Evolutionary conservation across 768 basidiomycete species (phyloP).

Genomic region (Xerocomellus amylosporus): DNA sequence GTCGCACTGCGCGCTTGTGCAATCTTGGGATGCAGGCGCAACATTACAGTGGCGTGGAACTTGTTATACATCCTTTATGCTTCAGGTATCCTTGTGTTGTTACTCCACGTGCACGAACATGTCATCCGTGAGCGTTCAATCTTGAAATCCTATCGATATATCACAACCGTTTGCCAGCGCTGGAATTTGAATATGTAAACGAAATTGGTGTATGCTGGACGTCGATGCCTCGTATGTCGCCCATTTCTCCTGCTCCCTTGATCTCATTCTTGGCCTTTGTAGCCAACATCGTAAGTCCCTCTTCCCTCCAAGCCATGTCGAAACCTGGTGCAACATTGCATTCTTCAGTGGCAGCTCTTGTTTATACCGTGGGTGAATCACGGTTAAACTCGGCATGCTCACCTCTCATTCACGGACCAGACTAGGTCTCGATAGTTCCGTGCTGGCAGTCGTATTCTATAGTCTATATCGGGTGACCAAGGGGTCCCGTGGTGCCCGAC

Average conservation of each 20-base stretch:
- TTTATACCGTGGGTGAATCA: slow-evolving; percentile 10
- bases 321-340: not conserved
- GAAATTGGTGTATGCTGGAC: slow-evolving; percentile 12
- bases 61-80: slow-evolving; percentile 13
- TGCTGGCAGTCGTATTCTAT: slow-evolving; percentile 1
- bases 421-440: slow-evolving; percentile 11
- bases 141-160: not conserved
- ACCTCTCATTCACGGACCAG: slow-evolving; percentile 4
- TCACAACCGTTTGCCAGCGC: not conserved
- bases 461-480: slow-evolving; percentile 2
- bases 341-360: slow-evolving; percentile 17
- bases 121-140: not conserved
- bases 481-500: not conserved
- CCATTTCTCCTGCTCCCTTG: not conserved
- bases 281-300: slow-evolving; percentile 11
- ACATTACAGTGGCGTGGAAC: not conserved
- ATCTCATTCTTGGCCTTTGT: not conserved
- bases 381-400: not conserved
- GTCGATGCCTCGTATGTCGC: slow-evolving; percentile 10
- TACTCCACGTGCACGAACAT: not conserved
- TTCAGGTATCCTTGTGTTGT: not conserved
- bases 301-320: not conserved
- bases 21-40: slow-evolving; percentile 14
- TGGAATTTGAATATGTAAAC: not conserved
- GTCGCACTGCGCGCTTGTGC: slow-evolving; percentile 26